Conservation (phyloP, 2,329 filamentous ascomycete species). For the Aphanocladium album region DNA sequence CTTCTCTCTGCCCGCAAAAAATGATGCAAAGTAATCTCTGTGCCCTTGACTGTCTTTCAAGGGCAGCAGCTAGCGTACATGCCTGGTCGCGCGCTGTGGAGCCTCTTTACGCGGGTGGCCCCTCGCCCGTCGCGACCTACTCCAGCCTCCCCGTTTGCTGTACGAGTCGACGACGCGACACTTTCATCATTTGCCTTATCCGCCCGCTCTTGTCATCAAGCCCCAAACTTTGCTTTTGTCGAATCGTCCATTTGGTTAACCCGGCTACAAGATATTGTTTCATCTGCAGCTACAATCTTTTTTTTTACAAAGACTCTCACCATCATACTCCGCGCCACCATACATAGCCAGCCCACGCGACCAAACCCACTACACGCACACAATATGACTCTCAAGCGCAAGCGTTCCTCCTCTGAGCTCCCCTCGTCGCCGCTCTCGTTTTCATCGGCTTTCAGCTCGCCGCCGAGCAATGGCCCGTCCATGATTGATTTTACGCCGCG, state of each 20-base stretch:
- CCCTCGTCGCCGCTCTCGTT: constrained; percentile 40
- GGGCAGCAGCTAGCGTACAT: background rate
- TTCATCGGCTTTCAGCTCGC: constrained; percentile 39
- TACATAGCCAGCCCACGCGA: background rate
- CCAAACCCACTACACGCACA: constrained; percentile 7
- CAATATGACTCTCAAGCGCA: constrained; percentile 56
- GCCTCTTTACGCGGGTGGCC: constrained; percentile 10
- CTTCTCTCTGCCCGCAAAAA: too few relatives aligned
- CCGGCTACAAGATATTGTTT: background rate
- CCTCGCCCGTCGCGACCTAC: background rate
- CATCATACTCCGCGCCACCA: background rate
- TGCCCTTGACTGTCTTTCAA: too few relatives aligned
- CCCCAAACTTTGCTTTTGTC: background rate
- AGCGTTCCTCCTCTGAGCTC: constrained; percentile 56
- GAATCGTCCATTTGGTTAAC: background rate
- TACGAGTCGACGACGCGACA: background rate
- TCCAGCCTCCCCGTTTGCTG: background rate
- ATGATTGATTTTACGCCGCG: constrained; percentile 27
- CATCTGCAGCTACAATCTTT: background rate
- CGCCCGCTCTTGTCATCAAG: background rate
- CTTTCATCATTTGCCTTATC: background rate
- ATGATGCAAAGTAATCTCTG: too few relatives aligned
- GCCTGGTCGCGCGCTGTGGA: constrained; percentile 1
- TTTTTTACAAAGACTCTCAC: background rate
- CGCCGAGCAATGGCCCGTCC: constrained; percentile 22